Base-by-base conservation (phyloP, 2,329 filamentous ascomycete species). In the Cyclaneusma minus region DNA sequence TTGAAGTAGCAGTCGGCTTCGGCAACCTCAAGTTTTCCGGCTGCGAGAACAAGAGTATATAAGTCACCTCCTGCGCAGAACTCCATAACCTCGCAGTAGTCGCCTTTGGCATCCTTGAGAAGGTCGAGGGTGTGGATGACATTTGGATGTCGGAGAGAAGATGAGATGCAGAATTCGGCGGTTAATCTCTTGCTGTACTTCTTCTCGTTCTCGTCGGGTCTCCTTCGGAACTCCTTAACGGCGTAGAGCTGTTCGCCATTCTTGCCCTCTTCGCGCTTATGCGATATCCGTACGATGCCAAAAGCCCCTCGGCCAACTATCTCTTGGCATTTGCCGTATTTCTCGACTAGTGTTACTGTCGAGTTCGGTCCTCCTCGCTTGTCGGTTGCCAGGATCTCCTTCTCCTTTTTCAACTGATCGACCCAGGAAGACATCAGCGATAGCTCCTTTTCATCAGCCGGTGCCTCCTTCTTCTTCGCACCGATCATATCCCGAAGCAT, bases 41-140 rank as follows among this genome's bases (percentile, higher is more conserved):
- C 83, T 5, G 89, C 74, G 16, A 95, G 69, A 12, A 98, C 79
- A 4, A 98, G 65, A 0, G 84, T 94, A 52, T 95, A 95, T 13
- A 98, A 62, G 49, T 98, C 89, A 32, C 89, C 89, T 33, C 89
- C 89, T 19, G 87, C 85, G 49, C 89, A 98, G 48, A 89, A 98
- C 54, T 98, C 89, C 89, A 98, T 98, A 27, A 98, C 89, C 51
- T 98, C 89, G 53, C 89, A 98, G 52, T 89, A 95, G 48, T 93
- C 84, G 33, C 89, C 89, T 56, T 95, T 95, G 42, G 87, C 73
- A 45, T 98, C 89, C 53, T 94, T 82, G 21, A 98, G 67, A 7
- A 98, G 66, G 48, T 98, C 89, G 28, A 98, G 68, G 1, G 89
- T 98, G 52, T 94, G 89, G 41, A 98, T 98, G 43, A 98, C 83